Base-by-base conservation (phyloP, 352 stramenopile genomes). In the Phytophthora sansomeana region DNA sequence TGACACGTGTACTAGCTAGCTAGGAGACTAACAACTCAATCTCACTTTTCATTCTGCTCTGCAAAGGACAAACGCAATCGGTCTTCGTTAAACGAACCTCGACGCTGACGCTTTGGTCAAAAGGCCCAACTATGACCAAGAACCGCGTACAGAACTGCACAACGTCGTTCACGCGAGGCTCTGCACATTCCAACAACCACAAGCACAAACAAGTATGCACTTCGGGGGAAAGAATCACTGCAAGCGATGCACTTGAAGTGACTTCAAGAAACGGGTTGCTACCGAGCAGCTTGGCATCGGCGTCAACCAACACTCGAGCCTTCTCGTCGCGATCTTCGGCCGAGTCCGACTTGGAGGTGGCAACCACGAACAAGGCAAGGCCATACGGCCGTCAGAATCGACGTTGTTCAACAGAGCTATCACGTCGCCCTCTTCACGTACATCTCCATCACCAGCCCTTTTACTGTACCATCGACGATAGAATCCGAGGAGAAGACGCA, bases 161-260 rank as follows among this genome's bases (percentile, higher is more conserved):
- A 24, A 32, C 32, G 21, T n/a, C 35, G 21, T 41, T 9, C 16
- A 6, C 8, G 26, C n/a, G 32, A 42, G 11, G 8, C 5, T 8
- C 1, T 14, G 36, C 11, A n/a, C 36, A 19, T 14, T 42, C 36
- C 13, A 14, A 42, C 24, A 60, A 2, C 49, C 49, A 55, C 49
- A 60, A 42, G n/a, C 30, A 19, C 50, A 72, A 29, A 38, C 50
- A 62, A 7, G 19, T 35, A n/a, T 65, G 57, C 14, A 63, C 49
- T 35, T 54, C 36, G 2, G 24, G 11, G 10, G 56, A 44, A n/a
- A 72, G 29, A 5, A 13, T 9, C 43, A 53, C 38, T 3, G 16
- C 46, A n/a, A n/a, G n/a, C 35, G 36, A 21, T 6, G 24, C 3
- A 8, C 21, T 6, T 33, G 19, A 28, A 13, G 24, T 33, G 5